These are phyloP conservation scores for Candida sphagnicola DNA, from an alignment of 805 yeast genomes.

Conservation along the genomic window DNA sequence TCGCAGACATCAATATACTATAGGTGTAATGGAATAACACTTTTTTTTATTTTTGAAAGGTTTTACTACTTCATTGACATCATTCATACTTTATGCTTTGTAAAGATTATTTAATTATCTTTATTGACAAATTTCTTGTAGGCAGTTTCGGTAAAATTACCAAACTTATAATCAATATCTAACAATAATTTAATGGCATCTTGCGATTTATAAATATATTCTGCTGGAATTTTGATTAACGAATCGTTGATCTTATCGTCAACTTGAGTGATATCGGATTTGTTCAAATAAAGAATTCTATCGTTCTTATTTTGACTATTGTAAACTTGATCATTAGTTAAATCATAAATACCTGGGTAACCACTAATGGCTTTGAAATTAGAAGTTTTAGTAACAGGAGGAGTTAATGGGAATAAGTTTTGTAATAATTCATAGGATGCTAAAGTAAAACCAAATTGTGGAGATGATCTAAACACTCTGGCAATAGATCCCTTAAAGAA, in stretches of 20 bases:
- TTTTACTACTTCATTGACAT: background rate
- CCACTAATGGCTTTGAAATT: constrained; percentile 42
- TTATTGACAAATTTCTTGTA: constrained; percentile 36
- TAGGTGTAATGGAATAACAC: background rate
- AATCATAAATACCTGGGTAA: constrained; percentile 43
- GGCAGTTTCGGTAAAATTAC: constrained; percentile 48
- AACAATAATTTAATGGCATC: constrained; percentile 59
- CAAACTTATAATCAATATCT: constrained; percentile 60
- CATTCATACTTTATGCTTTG: background rate
- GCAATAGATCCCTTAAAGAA: constrained; percentile 97
- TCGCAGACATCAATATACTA: background rate
- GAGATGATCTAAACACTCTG: constrained; percentile 90
- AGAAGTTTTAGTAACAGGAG: constrained; percentile 40
- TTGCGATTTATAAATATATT: constrained; percentile 53
- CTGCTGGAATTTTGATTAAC: constrained; percentile 40
- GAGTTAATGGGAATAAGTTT: constrained; percentile 66
- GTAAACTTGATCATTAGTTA: constrained; percentile 43
- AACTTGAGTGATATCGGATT: constrained; percentile 6
- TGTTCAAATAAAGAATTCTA: constrained; percentile 34
- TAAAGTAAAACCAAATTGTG: constrained; percentile 95
- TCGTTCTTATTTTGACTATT: constrained; percentile 31
- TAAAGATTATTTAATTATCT: background rate
- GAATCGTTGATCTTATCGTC: constrained; percentile 30
- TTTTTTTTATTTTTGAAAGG: background rate
- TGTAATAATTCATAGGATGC: constrained; percentile 96